A percentile compares a stretch with the other conserved stretches of the same genome.
phyloP scores from a whole-genome alignment of 805 yeast species.

The Kuraishia molischiana region DNA sequence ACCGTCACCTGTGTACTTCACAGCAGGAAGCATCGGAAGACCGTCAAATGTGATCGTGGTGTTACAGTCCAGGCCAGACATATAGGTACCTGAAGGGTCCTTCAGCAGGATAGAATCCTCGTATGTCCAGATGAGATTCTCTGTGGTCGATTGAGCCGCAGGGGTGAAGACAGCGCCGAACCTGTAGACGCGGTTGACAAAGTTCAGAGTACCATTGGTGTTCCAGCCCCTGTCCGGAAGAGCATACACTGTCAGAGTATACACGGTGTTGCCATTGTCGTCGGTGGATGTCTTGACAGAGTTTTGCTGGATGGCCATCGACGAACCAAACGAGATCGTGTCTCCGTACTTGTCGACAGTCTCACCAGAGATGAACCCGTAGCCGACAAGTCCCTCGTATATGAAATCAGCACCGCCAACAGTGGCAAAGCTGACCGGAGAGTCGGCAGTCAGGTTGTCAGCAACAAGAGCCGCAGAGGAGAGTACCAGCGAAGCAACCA shows the following conservation, averaged over 20 bases:
- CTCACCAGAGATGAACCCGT: constrained; percentile 15
- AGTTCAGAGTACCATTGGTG: constrained; percentile 20
- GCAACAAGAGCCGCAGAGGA: neutral
- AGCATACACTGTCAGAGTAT: constrained; percentile 17
- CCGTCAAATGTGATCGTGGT: constrained; percentile 15
- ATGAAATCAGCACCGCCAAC: constrained; percentile 11
- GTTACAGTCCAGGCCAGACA: constrained; percentile 21
- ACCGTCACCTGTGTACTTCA: constrained; percentile 19
- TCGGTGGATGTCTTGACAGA: constrained; percentile 7
- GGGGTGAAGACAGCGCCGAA: constrained; percentile 17
- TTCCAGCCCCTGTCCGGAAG: constrained; percentile 25
- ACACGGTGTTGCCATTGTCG: constrained; percentile 11
- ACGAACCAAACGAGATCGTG: constrained; percentile 22
- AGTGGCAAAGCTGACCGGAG: neutral
- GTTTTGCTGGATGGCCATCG: constrained; percentile 14
- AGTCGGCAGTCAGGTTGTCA: neutral
- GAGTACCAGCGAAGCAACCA: no score
- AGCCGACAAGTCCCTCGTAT: constrained; percentile 18
- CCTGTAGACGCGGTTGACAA: constrained; percentile 15
- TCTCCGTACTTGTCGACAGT: constrained; percentile 18
- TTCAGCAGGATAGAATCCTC: constrained; percentile 18
- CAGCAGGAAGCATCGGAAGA: constrained; percentile 15
- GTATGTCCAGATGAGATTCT: constrained; percentile 16
- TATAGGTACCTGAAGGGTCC: constrained; percentile 17
- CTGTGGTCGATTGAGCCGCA: constrained; percentile 7